Evolutionary conservation across 768 basidiomycete species (phyloP), one percentile per base, ranked within the genome.

Genomic region (Multifurca ochricompacta): DNA sequence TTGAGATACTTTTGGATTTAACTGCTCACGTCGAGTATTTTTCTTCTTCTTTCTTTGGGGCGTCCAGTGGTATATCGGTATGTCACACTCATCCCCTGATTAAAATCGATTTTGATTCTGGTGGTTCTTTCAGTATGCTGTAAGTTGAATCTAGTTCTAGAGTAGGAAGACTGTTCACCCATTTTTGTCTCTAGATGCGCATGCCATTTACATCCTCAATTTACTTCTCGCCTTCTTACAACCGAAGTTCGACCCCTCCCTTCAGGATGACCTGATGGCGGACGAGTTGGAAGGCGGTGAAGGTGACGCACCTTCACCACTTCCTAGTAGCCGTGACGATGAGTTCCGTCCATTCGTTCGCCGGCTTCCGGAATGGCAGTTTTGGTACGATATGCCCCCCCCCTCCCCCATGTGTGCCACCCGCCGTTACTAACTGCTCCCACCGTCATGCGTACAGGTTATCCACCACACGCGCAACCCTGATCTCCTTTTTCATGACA

Each of bases 331-430:
- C 72, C 71, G 82, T 46, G 95, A 99, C 65, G 96, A 97, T 59
- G 96, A 99, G 65, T 98, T 99, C 71, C 75, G 94, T 56, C 96
- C 96, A 5, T 99, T 99, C 69, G 93, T 99, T 54, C 76, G 96
- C 61, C 76, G 96, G 52, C 72, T 99, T 59, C 96, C 96, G 31
- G 92, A 95, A 72, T 95, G 92, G 90, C 88, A 94, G 67, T 94
- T 94, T 69, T 95, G 92, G 91, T 90, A 61, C 61, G 77, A 69
- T n/a, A n/a, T n/a, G n/a, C n/a, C n/a, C n/a, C n/a, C n/a, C 5
- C 23, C 30, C 14, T 32, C 7, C 48, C 8, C 41, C 23, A 28
- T n/a, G 48, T 34, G 18, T 54, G 21, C 21, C 39, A n/a, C 23
- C 9, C 21, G 62, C 42, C 3, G 27, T 46, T 7, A 39, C 50